A percentile compares a stretch with the other conserved stretches of the same genome.
These are phyloP conservation scores for Cylindrodendrum hubeiense DNA, from an alignment of 2,329 filamentous ascomycete genomes.

Conservation along the genomic window DNA sequence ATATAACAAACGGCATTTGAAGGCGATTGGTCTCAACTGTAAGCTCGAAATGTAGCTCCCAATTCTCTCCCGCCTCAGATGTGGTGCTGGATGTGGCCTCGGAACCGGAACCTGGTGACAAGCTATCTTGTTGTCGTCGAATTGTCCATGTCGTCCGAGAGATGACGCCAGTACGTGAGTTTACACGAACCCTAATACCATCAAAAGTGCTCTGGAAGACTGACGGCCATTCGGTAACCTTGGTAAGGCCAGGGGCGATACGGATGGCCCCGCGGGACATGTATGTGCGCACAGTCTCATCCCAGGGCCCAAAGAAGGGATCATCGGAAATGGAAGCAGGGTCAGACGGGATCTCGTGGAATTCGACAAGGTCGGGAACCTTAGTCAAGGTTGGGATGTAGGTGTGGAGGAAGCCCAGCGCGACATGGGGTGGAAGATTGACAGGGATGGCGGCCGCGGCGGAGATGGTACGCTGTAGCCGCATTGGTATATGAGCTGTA, in stretches of 20 bases:
- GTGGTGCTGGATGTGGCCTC: no score
- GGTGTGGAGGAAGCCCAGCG: not conserved
- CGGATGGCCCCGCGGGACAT: not conserved
- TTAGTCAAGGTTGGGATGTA: not conserved
- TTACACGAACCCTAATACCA: not conserved
- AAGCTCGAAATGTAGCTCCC: no score
- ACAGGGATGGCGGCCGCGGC: not conserved
- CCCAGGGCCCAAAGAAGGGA: constrained; percentile 5
- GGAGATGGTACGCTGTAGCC: no score
- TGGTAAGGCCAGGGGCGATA: constrained; percentile 2
- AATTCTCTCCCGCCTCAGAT: no score
- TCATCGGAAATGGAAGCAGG: not conserved
- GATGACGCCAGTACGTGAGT: not conserved
- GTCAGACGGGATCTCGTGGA: not conserved
- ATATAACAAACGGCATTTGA: no score
- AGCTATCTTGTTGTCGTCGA: no score
- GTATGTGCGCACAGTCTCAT: not conserved
- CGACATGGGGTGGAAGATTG: not conserved
- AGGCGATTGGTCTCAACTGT: constrained; percentile 5
- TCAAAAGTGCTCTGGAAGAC: not conserved
- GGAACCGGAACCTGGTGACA: no score
- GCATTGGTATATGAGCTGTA: no score
- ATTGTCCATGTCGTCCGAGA: no score
- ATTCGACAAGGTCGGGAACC: not conserved
- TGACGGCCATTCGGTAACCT: not conserved